These are phyloP conservation scores for Oxyria digyna DNA, from an alignment of 148 eudicot genomes.

Conservation along the genomic window DNA sequence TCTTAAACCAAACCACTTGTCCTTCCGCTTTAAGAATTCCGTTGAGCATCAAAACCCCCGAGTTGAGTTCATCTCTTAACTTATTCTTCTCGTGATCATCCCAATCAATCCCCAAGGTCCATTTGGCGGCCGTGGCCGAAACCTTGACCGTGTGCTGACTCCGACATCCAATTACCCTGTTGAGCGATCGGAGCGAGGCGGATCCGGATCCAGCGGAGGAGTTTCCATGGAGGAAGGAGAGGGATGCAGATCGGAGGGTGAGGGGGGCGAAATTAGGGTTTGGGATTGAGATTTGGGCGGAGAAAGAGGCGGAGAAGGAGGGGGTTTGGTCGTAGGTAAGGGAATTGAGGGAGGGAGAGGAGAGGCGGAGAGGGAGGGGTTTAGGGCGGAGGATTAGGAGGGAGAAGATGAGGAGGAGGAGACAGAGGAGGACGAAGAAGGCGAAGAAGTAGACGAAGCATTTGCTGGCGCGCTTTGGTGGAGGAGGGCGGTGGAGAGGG, in stretches of 20 bases:
- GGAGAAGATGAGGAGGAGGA: conserved; percentile 17
- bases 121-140: not conserved
- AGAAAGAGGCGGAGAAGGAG: conserved; percentile 19
- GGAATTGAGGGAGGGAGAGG: conserved; percentile 11
- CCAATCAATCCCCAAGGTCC: not conserved
- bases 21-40: not conserved
- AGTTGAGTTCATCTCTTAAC: not conserved
- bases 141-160: conserved; percentile 11
- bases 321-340: conserved; percentile 15
- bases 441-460: conserved; percentile 22
- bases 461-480: conserved; percentile 15
- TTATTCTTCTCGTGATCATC: not conserved
- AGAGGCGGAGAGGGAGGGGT: conserved; percentile 15
- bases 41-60: not conserved
- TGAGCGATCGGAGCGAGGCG: conserved; percentile 8
- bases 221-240: conserved; percentile 16
- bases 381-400: conserved; percentile 15
- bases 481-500: conserved; percentile 1
- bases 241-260: conserved; percentile 3
- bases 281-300: conserved; percentile 9
- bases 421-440: conserved; percentile 13
- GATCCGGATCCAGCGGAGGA: conserved; percentile 6
- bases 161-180: conserved; percentile 7
- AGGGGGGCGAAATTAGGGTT: conserved; percentile 33
- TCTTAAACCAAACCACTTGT: not conserved